Base-by-base conservation (phyloP, 1,284 basidiomycete genomes). In the Fereydounia khargensis region DNA sequence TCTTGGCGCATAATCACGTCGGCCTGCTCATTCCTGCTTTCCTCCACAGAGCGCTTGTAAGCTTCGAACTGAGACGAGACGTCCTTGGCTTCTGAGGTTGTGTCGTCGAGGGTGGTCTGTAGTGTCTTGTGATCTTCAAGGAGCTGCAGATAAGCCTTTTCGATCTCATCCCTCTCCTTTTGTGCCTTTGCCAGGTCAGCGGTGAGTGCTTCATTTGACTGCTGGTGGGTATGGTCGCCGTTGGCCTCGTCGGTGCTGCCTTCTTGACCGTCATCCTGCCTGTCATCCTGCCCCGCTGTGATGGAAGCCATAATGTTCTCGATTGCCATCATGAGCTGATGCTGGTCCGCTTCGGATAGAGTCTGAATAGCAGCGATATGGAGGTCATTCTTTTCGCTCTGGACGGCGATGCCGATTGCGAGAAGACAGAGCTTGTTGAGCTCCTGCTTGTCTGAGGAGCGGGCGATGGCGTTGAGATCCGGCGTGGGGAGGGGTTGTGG, bases 361-460 rank as follows among this genome's bases (percentile, higher is more conserved):
- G 81, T 80, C 72, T 91, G 89, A 37, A 94, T 91, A 71, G 84
- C 86, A 65, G 84, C 84, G 50, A 91, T 89, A 59, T 89, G 87
- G 42, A 84, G 82, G 75, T 86, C 83, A 66, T 89, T 90, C 76
- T 83, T 59, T 10, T 68, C 70, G 46, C 56, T 89, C 71, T 95
- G 88, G 2, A 95, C 91, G 0, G 91, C 88, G 60, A 96, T 90
- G 4, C 88, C 89, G 37, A 97, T 88, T 2, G 89, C 88, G 28
- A 96, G 80, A 49, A 88, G 82, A 67, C 88, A 89, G 76, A 92
- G 81, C 18, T 83, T 80, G 42, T 88, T 80, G 0, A 85, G 84
- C 28, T 88, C 85, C n/a, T 76, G 60, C 5, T 83, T 65, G 65
- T 84, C 82, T 55, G 82, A 77, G 66, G 87, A 85, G 75, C 88